Percentiles rank a stretch among this genome's conserved stretches.
These are phyloP conservation scores for Wickerhamiella domercqiae DNA, from an alignment of 805 yeast genomes.

Conservation along the genomic window DNA sequence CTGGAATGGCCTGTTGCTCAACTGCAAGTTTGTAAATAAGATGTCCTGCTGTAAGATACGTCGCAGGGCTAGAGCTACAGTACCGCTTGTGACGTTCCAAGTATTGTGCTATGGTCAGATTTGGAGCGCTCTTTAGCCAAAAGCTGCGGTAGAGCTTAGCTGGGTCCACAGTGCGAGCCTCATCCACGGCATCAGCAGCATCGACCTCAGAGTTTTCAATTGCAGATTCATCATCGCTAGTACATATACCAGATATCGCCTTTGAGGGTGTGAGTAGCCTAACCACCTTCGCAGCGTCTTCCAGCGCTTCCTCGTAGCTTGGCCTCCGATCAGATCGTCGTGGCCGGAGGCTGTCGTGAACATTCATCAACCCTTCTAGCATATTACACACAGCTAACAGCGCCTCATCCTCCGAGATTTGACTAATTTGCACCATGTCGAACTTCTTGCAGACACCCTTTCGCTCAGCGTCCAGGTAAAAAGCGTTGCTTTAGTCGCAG, in stretches of 20 bases:
- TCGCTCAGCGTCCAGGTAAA: no score
- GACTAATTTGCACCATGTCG: no score
- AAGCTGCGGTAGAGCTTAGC: slow-evolving; percentile 13
- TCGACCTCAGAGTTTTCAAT: slow-evolving; percentile 1
- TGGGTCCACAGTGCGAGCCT: slow-evolving; percentile 4
- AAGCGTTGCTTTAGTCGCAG: no score
- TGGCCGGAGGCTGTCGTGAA: slow-evolving; percentile 11
- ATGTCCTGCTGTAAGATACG: slow-evolving; percentile 25
- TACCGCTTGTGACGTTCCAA: slow-evolving; percentile 26
- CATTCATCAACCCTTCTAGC: slow-evolving; percentile 12
- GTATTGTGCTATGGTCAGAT: slow-evolving; percentile 22
- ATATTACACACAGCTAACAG: slow-evolving; percentile 15
- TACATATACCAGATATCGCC: slow-evolving; percentile 1
- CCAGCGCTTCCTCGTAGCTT: slow-evolving; percentile 9
- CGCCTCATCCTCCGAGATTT: slow-evolving; percentile 15
- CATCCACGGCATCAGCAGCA: background rate
- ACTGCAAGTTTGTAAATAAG: slow-evolving; percentile 24
- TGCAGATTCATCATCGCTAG: background rate
- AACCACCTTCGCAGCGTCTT: slow-evolving; percentile 6
- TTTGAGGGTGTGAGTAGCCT: background rate
- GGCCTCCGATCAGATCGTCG: slow-evolving; percentile 8
- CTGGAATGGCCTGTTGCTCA: slow-evolving; percentile 20
- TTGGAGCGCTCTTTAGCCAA: slow-evolving; percentile 18
- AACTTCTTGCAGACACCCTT: no score
- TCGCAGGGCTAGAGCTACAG: slow-evolving; percentile 26